Percentiles rank a stretch among this genome's conserved stretches.
phyloP scores from a whole-genome alignment of 805 yeast genomes.

The Starmerella floricola region DNA sequence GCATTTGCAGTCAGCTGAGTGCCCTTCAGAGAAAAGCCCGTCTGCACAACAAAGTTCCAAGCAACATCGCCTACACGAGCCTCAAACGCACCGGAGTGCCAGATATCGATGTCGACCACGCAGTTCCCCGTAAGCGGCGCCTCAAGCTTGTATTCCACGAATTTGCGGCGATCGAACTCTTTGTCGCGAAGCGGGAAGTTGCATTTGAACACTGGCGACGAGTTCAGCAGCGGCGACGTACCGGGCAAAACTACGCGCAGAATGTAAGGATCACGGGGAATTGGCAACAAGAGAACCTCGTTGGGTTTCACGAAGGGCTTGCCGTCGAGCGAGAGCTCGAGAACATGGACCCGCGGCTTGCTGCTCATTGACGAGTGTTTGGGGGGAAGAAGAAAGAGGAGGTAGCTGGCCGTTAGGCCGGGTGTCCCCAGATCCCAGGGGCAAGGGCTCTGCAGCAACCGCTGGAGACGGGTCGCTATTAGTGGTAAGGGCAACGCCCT shows the following conservation, averaged over 20 bases:
- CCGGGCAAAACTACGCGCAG: conserved; percentile 60
- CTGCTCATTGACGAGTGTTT: too few relatives aligned
- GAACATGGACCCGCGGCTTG: not conserved
- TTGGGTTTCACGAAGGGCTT: conserved; percentile 27
- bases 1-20: conserved; percentile 59
- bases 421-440: too few relatives aligned
- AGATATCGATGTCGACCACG: conserved; percentile 47
- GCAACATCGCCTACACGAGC: conserved; percentile 52
- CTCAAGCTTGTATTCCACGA: conserved; percentile 39
- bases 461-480: too few relatives aligned
- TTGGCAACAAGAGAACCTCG: conserved; percentile 31
- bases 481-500: too few relatives aligned
- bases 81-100: conserved; percentile 65
- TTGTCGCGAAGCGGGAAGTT: conserved; percentile 48
- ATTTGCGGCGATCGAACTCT: conserved; percentile 46
- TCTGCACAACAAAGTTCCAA: conserved; percentile 64
- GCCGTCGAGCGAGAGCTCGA: conserved; percentile 23
- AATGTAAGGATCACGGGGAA: conserved; percentile 30
- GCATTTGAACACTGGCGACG: conserved; percentile 55
- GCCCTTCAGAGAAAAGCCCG: conserved; percentile 49
- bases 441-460: too few relatives aligned
- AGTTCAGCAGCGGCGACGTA: conserved; percentile 54
- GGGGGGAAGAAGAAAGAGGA: too few relatives aligned
- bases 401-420: too few relatives aligned
- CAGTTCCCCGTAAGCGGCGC: conserved; percentile 48